Evolutionary conservation across 352 stramenopile species (phyloP), one percentile per base, ranked within the genome.

Genomic region (Phytophthora syringae): DNA sequence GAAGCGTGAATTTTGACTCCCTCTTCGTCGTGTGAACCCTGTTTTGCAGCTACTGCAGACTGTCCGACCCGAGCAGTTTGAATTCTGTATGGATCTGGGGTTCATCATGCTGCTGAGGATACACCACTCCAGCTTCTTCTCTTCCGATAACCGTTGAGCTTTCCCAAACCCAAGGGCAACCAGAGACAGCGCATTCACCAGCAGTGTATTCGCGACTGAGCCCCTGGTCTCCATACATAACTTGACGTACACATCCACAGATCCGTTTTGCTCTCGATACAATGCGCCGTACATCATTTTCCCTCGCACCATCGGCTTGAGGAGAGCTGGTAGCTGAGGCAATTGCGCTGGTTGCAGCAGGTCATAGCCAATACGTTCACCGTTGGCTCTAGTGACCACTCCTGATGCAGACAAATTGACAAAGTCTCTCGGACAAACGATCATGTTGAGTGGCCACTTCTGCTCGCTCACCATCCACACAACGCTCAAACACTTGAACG

Each of bases 401-500:
- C 81, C 81, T 13, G 64, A 76, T 39, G 74, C 40, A 50, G 75
- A 72, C 16, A 90, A 54, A 30, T 76, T 88, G 11, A 86, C 66
- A 32, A 83, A 76, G 65, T 90, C 81, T 36, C 81, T 70, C 24
- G 81, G 79, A 52, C 76, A 67, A 32, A 79, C 65, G 21, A 88
- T 49, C 40, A 66, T 62, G 16, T 44, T 63, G 5, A 75, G 30
- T 25, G 62, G 54, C 55, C 71, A 75, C 36, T 74, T 42, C 37
- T 81, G 70, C 42, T 77, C 70, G 2, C 70, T 62, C 12, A 84
- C 51, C 21, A 83, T 64, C 78, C 79, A 89, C 64, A 80, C 77
- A 37, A 89, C 51, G 9, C 64, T 72, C 20, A 88, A 40, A 25
- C 67, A 63, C 10, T 71, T 56, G 61, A 89, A 89, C 21, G 80